Evolutionary conservation across 2,329 filamentous ascomycete species (phyloP).

Genomic region (Juglanconis oblonga): DNA sequence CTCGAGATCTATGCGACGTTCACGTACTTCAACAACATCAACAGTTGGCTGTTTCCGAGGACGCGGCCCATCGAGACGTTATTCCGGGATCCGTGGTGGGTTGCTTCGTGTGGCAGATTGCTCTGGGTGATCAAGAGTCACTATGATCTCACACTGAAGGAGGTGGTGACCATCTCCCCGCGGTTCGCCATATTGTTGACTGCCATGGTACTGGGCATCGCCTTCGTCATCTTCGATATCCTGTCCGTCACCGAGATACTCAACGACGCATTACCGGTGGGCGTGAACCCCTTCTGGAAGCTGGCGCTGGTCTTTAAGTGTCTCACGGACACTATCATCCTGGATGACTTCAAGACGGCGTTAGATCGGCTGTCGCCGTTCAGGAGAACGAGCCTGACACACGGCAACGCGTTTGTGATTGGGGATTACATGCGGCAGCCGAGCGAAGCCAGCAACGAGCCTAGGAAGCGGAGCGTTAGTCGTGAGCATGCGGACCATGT

Average conservation of each 20-base stretch:
- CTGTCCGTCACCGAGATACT: constrained; percentile 54
- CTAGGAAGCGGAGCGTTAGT: neutral
- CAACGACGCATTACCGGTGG: constrained; percentile 29
- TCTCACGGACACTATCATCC: constrained; percentile 62
- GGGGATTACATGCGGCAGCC: neutral
- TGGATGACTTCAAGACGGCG: constrained; percentile 66
- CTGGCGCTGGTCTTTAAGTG: constrained; percentile 64
- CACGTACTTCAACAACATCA: constrained; percentile 47
- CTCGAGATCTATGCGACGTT: constrained; percentile 65
- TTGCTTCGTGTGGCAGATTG: constrained; percentile 57
- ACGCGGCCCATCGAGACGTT: constrained; percentile 13
- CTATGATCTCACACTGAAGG: constrained; percentile 56
- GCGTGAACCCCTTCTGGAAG: constrained; percentile 65
- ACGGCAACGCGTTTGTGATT: neutral
- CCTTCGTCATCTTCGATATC: constrained; percentile 61
- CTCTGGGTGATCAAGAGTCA: constrained; percentile 62
- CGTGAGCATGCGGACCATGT: constrained; percentile 3
- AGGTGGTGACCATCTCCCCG: constrained; percentile 59
- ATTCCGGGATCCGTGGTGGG: constrained; percentile 62
- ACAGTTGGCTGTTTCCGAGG: constrained; percentile 4
- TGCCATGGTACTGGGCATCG: constrained; percentile 58
- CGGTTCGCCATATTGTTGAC: constrained; percentile 62
- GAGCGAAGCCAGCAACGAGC: neutral
- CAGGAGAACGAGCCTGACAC: neutral
- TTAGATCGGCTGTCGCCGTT: constrained; percentile 32